These are phyloP conservation scores for Lasiodiplodia sp. DNA, from an alignment of 2,329 filamentous ascomycete species.

Conservation along the genomic window DNA sequence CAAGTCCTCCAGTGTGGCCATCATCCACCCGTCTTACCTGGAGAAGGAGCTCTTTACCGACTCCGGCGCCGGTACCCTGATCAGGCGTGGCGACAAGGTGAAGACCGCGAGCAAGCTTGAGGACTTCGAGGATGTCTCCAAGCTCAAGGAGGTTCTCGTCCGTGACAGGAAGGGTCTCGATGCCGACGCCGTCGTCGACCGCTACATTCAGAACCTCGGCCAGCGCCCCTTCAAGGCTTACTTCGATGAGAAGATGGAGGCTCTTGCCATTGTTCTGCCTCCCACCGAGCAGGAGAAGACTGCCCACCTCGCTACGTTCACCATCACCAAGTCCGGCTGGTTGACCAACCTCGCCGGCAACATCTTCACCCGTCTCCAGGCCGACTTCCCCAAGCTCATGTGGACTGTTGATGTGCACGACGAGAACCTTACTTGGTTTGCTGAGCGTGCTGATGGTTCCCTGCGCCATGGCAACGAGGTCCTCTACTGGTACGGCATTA, in stretches of 20 bases:
- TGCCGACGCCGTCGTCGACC: slow-evolving; percentile 82
- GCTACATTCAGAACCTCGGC: slow-evolving; percentile 81
- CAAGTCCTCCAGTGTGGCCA: slow-evolving; percentile 91
- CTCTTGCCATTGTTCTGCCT: slow-evolving; percentile 86
- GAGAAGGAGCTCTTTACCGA: slow-evolving; percentile 98
- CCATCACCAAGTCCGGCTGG: slow-evolving; percentile 94
- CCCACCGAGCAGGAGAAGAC: slow-evolving; percentile 70
- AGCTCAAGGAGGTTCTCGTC: slow-evolving; percentile 82
- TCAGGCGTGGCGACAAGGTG: slow-evolving; percentile 90
- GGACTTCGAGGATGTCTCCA: slow-evolving; percentile 77
- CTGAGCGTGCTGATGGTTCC: slow-evolving; percentile 94
- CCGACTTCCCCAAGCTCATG: slow-evolving; percentile 87
- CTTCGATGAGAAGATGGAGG: slow-evolving; percentile 93
- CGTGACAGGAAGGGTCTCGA: slow-evolving; percentile 83
- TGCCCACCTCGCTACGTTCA: slow-evolving; percentile 87
- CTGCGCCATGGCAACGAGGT: slow-evolving; percentile 85
- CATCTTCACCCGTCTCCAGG: slow-evolving; percentile 90
- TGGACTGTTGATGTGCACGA: slow-evolving; percentile 98
- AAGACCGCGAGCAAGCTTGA: slow-evolving; percentile 73
- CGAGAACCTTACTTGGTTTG: slow-evolving; percentile 98
- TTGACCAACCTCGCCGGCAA: slow-evolving; percentile 94
- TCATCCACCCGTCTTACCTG: slow-evolving; percentile 94
- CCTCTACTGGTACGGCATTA: slow-evolving; percentile 85
- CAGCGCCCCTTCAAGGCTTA: slow-evolving; percentile 87
- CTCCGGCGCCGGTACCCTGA: slow-evolving; percentile 90